Evolutionary conservation across 495 filamentous ascomycete species (phyloP), one percentile per base, ranked within the genome.

Genomic region (Wilcoxina mikolae): DNA sequence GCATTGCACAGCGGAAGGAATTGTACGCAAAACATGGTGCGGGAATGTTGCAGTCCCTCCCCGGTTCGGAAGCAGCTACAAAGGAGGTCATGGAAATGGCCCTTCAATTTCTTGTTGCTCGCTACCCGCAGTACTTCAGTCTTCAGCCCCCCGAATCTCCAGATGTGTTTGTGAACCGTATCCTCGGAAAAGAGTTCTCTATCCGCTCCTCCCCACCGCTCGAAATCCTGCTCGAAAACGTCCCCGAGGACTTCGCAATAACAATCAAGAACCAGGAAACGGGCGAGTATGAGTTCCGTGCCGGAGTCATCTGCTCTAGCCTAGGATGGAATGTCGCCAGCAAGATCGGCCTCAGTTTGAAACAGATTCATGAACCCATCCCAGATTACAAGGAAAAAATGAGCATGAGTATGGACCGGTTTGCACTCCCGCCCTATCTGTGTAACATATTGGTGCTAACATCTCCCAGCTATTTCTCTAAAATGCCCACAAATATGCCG

Each of bases 341-440:
- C 10, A 94, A 94, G 70, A 76, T 91, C 42, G 86, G 85, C 12
- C 66, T 80, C 57, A 75, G 74, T 47, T 70, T 95, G 28, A 72
- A 81, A 47, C 75, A 84, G 55, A 90, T 95, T 57, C 88, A 95
- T 66, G 67, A 64, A 2, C 76, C 79, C 0, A 82, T 95, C 25
- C 87, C 88, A 0, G 85, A 94, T 59, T 93, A 91, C 65, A 86
- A 86, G 55, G 83, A 87, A 69, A 91, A 89, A 70, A 90, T 95
- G 83, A 77, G 83, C 42, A 82, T 85, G 47, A 85, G 81, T 15
- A 89, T 95, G 83, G 85, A 95, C 64, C 77, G 85, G 77, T 82
- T 62, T 22, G 70, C 52, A 24, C 29, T 24, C 4, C 11, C 22
- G n/a, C 59, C 11, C 2, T 23, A 23, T 29, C 24, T 10, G 31